These are phyloP conservation scores for Gossypium aridum DNA, from an alignment of 441 rosid species.

Conservation along the genomic window DNA sequence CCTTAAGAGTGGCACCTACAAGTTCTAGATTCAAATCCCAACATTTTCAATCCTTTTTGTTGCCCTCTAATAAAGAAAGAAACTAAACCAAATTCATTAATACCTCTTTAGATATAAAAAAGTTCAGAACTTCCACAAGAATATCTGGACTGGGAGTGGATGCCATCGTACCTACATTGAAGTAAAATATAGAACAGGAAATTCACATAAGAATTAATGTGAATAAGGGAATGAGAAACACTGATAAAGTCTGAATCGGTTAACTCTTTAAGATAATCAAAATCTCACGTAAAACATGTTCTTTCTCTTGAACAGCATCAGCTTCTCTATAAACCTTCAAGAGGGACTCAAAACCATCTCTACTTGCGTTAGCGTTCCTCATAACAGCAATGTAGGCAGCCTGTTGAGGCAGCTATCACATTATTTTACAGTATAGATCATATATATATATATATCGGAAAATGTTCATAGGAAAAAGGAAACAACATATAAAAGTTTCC, in stretches of 20 bases:
- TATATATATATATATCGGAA: background rate
- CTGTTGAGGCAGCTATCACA: conserved; percentile 34
- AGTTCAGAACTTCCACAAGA: conserved; percentile 65
- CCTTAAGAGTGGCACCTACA: background rate
- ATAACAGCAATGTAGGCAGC: conserved; percentile 83
- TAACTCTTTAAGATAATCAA: background rate
- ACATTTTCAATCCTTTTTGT: background rate
- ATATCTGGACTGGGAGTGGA: conserved; percentile 58
- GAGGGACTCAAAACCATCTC: conserved; percentile 68
- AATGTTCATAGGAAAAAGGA: background rate
- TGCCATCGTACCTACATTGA: conserved; percentile 59
- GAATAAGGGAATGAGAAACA: background rate
- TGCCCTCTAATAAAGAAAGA: background rate
- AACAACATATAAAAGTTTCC: background rate
- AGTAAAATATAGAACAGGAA: background rate
- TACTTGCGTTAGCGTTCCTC: conserved; percentile 60
- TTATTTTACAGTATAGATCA: background rate
- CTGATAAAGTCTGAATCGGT: background rate
- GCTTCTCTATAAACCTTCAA: conserved; percentile 82
- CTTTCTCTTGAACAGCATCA: conserved; percentile 88
- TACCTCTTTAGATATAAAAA: conserved; percentile 79
- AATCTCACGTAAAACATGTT: conserved; percentile 63
- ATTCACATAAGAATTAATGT: background rate
- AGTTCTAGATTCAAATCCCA: background rate
- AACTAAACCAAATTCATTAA: background rate